phyloP scores from a whole-genome alignment of 768 basidiomycete species.

The Cyclocybe aegerita region DNA sequence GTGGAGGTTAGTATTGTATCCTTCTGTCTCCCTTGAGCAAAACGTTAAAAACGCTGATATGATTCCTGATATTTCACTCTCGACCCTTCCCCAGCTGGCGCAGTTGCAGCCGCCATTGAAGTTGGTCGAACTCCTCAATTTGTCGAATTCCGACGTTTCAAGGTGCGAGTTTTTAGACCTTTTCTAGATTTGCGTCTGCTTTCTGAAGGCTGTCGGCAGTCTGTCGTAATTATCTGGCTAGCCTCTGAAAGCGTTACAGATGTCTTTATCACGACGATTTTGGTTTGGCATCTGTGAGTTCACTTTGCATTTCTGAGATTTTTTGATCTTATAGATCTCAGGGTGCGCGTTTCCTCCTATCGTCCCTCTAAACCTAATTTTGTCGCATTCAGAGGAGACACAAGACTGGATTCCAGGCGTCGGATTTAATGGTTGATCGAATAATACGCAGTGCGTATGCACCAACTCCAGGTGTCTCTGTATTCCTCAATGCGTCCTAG shows the following conservation, averaged over 20 bases:
- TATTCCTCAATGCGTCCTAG: slow-evolving; percentile 10
- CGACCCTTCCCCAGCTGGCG: slow-evolving; percentile 15
- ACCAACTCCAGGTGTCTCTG: not conserved
- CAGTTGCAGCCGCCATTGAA: slow-evolving; percentile 22
- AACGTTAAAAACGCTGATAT: not conserved
- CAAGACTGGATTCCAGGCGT: slow-evolving; percentile 38
- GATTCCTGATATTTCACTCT: not conserved
- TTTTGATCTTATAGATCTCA: not conserved
- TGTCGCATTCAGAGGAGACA: slow-evolving; percentile 27
- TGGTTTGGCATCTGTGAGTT: slow-evolving; percentile 42
- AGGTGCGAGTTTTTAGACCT: slow-evolving; percentile 9
- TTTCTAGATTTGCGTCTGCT: not conserved
- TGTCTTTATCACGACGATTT: slow-evolving; percentile 37
- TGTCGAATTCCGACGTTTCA: slow-evolving; percentile 21
- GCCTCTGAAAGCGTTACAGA: slow-evolving; percentile 39
- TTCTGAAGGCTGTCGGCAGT: not conserved
- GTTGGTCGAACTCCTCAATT: slow-evolving; percentile 18
- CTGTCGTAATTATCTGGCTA: slow-evolving; percentile 37
- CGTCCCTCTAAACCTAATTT: not conserved
- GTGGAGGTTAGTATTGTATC: slow-evolving; percentile 14
- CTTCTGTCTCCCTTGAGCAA: not conserved
- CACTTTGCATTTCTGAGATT: not conserved
- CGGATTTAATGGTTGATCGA: slow-evolving; percentile 39
- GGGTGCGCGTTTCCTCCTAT: not conserved
- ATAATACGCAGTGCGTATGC: slow-evolving; percentile 34